Percentiles rank a stretch among this genome's conserved stretches.
Evolutionary conservation across 257 asterid species (phyloP).

Genomic region (Solanum ossicruentum): DNA sequence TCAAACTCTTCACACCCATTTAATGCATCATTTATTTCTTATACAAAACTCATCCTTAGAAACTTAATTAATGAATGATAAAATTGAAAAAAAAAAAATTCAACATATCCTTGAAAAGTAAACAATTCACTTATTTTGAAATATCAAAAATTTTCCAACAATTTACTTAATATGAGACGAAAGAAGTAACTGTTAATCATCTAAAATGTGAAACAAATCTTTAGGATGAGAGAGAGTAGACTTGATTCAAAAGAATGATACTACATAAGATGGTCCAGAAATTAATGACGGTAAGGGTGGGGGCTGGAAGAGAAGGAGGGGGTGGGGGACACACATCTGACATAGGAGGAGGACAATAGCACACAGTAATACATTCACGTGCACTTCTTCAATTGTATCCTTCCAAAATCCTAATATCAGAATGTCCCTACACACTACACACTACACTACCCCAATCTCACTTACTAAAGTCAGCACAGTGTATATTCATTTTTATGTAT

Average conservation of each 20-base stretch:
- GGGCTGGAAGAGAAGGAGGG: not conserved
- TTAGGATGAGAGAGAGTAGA: not conserved
- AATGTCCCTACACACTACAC: conserved; percentile 23
- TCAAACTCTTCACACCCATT: too few species aligned
- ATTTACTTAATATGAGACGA: too few species aligned
- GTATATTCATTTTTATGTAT: not conserved
- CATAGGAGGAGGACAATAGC: conserved; percentile 9
- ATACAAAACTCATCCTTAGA: too few species aligned
- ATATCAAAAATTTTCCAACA: too few species aligned
- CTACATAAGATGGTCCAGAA: conserved; percentile 12
- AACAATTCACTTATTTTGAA: too few species aligned
- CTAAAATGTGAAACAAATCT: not conserved
- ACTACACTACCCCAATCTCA: not conserved
- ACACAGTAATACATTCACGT: conserved; percentile 59
- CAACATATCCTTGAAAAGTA: too few species aligned
- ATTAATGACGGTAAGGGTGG: conserved; percentile 18
- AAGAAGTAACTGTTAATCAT: too few species aligned
- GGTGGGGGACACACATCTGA: not conserved
- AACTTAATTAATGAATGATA: too few species aligned
- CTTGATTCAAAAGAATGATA: not conserved
- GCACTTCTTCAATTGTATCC: conserved; percentile 29
- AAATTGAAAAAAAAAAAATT: too few species aligned
- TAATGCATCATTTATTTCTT: too few species aligned
- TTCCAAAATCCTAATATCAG: conserved; percentile 24
- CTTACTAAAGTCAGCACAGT: not conserved